phyloP scores from a whole-genome alignment of 805 yeast species.

The Barnettozyma populi region DNA sequence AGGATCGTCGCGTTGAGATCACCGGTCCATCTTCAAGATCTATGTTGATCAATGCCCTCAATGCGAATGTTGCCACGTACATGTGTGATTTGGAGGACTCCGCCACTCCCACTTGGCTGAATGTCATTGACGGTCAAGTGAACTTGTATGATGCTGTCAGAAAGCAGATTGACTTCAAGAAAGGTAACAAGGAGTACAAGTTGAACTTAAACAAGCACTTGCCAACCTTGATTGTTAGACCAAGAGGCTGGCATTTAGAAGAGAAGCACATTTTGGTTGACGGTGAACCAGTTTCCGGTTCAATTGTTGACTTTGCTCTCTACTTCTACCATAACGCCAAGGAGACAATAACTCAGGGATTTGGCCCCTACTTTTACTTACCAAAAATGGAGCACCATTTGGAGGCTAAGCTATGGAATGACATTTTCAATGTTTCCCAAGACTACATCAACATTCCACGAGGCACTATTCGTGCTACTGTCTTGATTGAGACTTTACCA shows the following conservation, averaged over 20 bases:
- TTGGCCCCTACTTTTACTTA: slow-evolving; percentile 77
- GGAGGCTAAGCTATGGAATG: slow-evolving; percentile 82
- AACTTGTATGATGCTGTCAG: slow-evolving; percentile 73
- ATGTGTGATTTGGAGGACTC: slow-evolving; percentile 88
- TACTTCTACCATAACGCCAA: slow-evolving; percentile 74
- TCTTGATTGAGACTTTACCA: slow-evolving; percentile 76
- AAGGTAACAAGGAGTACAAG: slow-evolving; percentile 34
- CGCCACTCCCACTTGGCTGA: slow-evolving; percentile 81
- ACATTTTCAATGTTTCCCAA: slow-evolving; percentile 70
- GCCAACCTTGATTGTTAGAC: slow-evolving; percentile 78
- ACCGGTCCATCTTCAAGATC: slow-evolving; percentile 85
- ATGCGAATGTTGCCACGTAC: slow-evolving; percentile 72
- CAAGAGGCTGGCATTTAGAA: slow-evolving; percentile 84
- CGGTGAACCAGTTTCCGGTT: slow-evolving; percentile 76
- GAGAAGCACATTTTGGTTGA: slow-evolving; percentile 68
- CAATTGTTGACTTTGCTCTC: slow-evolving; percentile 73
- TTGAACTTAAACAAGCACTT: slow-evolving; percentile 41
- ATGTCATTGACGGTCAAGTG: slow-evolving; percentile 76
- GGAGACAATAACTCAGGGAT: slow-evolving; percentile 54
- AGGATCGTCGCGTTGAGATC: slow-evolving; percentile 73
- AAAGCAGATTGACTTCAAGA: slow-evolving; percentile 50
- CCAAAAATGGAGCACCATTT: slow-evolving; percentile 85
- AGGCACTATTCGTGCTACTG: slow-evolving; percentile 79
- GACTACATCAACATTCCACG: slow-evolving; percentile 63
- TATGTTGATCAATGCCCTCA: slow-evolving; percentile 78